These are phyloP conservation scores for Aaosphaeria arxii DNA, from an alignment of 2,329 filamentous ascomycete genomes.

Conservation along the genomic window DNA sequence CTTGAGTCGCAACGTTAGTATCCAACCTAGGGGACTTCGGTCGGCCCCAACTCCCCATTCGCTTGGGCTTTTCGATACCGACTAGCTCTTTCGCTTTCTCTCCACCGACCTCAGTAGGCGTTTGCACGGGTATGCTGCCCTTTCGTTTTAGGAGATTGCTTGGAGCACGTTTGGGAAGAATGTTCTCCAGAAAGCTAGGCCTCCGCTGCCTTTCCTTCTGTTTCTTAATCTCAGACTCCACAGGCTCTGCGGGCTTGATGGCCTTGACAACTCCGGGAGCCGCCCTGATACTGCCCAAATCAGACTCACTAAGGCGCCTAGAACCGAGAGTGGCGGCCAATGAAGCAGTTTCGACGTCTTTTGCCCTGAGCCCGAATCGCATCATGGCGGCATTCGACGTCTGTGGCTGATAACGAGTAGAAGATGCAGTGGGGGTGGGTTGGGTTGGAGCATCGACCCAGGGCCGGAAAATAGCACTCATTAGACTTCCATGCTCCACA, in stretches of 20 bases:
- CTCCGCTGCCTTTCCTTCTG: constrained; percentile 43
- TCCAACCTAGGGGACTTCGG: constrained; percentile 41
- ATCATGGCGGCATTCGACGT: constrained; percentile 56
- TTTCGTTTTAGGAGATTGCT: constrained; percentile 50
- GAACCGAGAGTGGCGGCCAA: constrained; percentile 69
- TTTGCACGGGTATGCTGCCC: constrained; percentile 33
- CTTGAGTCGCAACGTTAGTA: constrained; percentile 36
- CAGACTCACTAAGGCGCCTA: constrained; percentile 60
- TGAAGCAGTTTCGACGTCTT: constrained; percentile 53
- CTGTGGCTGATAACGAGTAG: constrained; percentile 45
- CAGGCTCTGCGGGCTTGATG: constrained; percentile 45
- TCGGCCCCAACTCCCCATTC: constrained; percentile 41
- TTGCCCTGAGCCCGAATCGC: constrained; percentile 48
- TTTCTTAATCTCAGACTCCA: constrained; percentile 27
- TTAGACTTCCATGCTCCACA: constrained; percentile 14
- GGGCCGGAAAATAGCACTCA: constrained; percentile 34
- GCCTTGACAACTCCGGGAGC: constrained; percentile 60
- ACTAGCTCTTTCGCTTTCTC: constrained; percentile 29
- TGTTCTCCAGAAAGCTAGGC: constrained; percentile 52
- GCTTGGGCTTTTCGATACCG: constrained; percentile 33
- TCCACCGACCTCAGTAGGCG: constrained; percentile 15
- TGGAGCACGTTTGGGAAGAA: constrained; percentile 41
- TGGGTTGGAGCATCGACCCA: constrained; percentile 49
- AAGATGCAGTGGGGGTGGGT: constrained; percentile 16
- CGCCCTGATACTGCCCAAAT: constrained; percentile 59